A percentile compares a stretch with the other conserved stretches of the same genome.
Evolutionary conservation across 2,329 filamentous ascomycete genomes (phyloP).

Genomic region (Diaporthe vaccinii): DNA sequence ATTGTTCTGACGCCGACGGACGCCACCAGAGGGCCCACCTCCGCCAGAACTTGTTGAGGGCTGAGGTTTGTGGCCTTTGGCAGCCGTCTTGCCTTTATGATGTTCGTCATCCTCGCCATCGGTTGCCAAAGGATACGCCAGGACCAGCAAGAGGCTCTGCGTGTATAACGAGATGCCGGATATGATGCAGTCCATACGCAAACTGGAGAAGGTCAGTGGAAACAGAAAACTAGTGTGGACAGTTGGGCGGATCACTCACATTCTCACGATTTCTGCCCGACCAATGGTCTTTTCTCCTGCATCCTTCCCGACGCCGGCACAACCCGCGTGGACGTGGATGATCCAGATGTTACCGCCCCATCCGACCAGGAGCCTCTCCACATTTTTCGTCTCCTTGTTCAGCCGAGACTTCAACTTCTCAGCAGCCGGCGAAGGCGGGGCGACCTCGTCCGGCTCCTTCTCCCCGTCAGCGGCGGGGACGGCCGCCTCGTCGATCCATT

Average conservation of each 20-base stretch:
- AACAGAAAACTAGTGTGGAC: background rate
- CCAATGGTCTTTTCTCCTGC: constrained; percentile 80
- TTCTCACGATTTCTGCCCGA: constrained; percentile 90
- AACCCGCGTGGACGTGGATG: constrained; percentile 86
- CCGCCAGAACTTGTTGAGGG: constrained; percentile 62
- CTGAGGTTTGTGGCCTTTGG: constrained; percentile 57
- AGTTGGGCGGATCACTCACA: constrained; percentile 68
- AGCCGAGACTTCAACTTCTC: constrained; percentile 64
- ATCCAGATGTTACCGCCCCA: constrained; percentile 99
- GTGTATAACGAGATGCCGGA: constrained; percentile 98
- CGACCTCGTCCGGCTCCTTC: constrained; percentile 49
- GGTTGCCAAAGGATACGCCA: constrained; percentile 88
- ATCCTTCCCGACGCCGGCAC: constrained; percentile 74
- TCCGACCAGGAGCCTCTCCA: constrained; percentile 89
- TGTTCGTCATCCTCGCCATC: constrained; percentile 71
- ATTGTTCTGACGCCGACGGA: constrained; percentile 81
- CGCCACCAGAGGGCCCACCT: constrained; percentile 74
- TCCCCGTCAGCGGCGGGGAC: constrained; percentile 80
- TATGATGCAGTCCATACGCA: constrained; percentile 97
- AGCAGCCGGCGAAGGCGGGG: constrained; percentile 58
- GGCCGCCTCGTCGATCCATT: constrained; percentile 91
- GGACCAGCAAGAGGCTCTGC: constrained; percentile 87
- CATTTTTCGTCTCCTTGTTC: constrained; percentile 60
- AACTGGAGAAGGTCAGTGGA: constrained; percentile 63
- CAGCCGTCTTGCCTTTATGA: constrained; percentile 50